Base-by-base conservation (phyloP, 202 grass and related monocot genomes). In the Musa balbisiana region DNA sequence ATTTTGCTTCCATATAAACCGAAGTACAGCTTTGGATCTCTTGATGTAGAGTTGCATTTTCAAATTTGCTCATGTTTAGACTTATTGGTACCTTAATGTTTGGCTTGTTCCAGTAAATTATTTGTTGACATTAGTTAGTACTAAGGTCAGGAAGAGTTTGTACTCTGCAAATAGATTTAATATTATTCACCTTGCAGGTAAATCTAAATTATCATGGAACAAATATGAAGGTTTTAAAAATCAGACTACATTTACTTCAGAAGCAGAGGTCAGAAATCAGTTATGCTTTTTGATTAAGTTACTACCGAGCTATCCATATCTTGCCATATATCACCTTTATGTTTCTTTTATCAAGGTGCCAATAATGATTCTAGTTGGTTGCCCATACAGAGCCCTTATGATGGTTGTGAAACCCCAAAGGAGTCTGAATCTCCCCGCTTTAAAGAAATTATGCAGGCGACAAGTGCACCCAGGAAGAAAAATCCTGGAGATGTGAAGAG, bases 381-480 rank as follows among this genome's bases (percentile, higher is more conserved):
- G 78, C 67, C 72, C 81, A 43, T 64, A 69, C 85, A 98, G 93
- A 64, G 69, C 65, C 76, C 85, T 80, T 92, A 89, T 88, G 95
- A 98, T 92, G 77, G 88, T 52, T 94, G 87, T 73, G 95, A 92
- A 84, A 98, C 91, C 72, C 91, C 87, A 83, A 98, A 93, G 80
- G 95, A 98, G 82, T 98, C 95, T 0, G 95, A 94, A 68, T 98
- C 95, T 76, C 95, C 95, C 69, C 95, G 95, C 68, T 98, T 98
- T 84, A 98, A 98, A 82, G 95, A 89, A 74, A 98, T 94, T 81
- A 98, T 98, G 91, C 95, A 94, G 86, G 91, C 95, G 52, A 98
- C 95, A 49, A 98, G 91, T 86, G 95, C 95, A 78, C 95, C 88
- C 8, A 92, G 91, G 78, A 98, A 98, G 87, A 94, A 87, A 84